These are phyloP conservation scores for Tilletia setariae DNA, from an alignment of 1,284 basidiomycete genomes.

Conservation along the genomic window DNA sequence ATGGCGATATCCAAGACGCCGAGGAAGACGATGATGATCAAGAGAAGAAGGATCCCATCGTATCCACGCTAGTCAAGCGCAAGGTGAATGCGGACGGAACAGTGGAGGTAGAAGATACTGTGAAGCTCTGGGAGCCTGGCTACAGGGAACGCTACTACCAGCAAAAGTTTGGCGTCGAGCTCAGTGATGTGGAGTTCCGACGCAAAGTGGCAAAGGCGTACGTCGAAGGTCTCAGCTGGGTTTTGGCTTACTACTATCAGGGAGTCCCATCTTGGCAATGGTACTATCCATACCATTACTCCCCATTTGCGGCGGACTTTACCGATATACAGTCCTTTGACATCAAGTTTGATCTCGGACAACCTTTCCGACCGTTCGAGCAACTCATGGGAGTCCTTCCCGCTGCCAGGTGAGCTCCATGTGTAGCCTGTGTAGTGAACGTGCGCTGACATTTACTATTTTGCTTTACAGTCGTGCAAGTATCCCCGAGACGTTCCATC, in stretches of 20 bases:
- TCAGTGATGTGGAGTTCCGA: constrained; percentile 70
- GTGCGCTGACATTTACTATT: background rate
- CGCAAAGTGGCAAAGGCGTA: constrained; percentile 77
- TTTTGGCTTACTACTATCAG: constrained; percentile 96
- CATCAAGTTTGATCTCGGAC: constrained; percentile 72
- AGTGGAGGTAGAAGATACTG: constrained; percentile 86
- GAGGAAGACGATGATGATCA: constrained; percentile 32
- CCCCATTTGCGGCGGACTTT: constrained; percentile 96
- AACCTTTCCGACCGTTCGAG: constrained; percentile 93
- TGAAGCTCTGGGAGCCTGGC: constrained; percentile 67
- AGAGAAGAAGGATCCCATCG: constrained; percentile 31
- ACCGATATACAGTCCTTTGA: constrained; percentile 74
- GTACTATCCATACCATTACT: constrained; percentile 98
- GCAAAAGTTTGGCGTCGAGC: constrained; percentile 83
- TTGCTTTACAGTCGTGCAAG: constrained; percentile 67
- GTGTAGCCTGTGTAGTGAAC: too few species aligned
- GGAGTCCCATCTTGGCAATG: constrained; percentile 94
- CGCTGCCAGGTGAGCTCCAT: constrained; percentile 60
- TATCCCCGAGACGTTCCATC: constrained; percentile 81
- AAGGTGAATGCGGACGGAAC: constrained; percentile 52
- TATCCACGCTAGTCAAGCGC: constrained; percentile 34
- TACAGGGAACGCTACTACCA: constrained; percentile 93
- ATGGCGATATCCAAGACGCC: constrained; percentile 61
- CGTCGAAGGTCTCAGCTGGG: constrained; percentile 93
- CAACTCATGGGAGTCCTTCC: constrained; percentile 99